Evolutionary conservation across 2,329 filamentous ascomycete genomes (phyloP).

Genomic region (Aspergillus niger): DNA sequence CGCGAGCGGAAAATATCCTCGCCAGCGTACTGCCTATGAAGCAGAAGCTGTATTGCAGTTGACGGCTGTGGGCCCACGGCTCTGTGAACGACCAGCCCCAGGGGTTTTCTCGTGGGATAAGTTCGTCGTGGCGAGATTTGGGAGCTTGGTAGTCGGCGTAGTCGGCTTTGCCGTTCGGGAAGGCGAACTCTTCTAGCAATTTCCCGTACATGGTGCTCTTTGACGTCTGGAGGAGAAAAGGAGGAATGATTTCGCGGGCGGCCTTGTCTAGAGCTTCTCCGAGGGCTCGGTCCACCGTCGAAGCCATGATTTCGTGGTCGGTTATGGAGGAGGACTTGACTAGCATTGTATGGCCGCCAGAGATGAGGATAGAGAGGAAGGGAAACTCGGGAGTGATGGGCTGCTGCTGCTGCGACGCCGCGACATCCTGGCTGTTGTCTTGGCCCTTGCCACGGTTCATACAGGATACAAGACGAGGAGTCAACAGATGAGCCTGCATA

Average conservation of each 20-base stretch:
- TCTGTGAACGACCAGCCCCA: slow-evolving; percentile 71
- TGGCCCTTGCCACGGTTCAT: slow-evolving; percentile 43
- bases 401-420: neutral
- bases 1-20: slow-evolving; percentile 52
- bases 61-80: slow-evolving; percentile 63
- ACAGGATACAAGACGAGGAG: slow-evolving; percentile 73
- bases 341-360: slow-evolving; percentile 88
- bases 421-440: slow-evolving; percentile 14
- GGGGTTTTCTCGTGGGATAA: slow-evolving; percentile 50
- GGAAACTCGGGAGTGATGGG: slow-evolving; percentile 64
- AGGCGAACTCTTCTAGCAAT: slow-evolving; percentile 77
- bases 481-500: slow-evolving; percentile 96
- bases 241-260: slow-evolving; percentile 73
- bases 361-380: slow-evolving; percentile 85
- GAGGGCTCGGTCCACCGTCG: slow-evolving; percentile 77
- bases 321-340: slow-evolving; percentile 70
- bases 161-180: slow-evolving; percentile 52
- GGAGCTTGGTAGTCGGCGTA: slow-evolving; percentile 61
- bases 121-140: slow-evolving; percentile 59
- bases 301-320: slow-evolving; percentile 72
- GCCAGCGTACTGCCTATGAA: slow-evolving; percentile 68
- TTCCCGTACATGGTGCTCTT: slow-evolving; percentile 77
- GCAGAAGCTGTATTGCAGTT: slow-evolving; percentile 72
- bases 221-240: slow-evolving; percentile 54
- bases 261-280: slow-evolving; percentile 89